phyloP scores from a whole-genome alignment of 2,329 filamentous ascomycete genomes.

The Pyricularia pennisetigena region DNA sequence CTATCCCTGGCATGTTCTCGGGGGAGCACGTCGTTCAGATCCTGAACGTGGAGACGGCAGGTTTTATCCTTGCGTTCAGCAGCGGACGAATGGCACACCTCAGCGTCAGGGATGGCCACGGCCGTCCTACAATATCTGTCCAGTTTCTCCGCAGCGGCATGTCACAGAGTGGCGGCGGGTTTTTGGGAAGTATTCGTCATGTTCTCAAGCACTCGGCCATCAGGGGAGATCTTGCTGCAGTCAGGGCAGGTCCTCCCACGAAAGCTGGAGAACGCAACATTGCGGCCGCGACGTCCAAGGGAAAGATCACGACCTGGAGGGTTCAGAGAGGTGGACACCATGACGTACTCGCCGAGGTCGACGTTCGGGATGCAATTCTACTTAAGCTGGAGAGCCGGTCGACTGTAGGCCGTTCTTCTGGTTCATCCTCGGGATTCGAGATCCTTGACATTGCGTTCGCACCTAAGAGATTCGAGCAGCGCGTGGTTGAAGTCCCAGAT shows the following conservation, averaged over 20 bases:
- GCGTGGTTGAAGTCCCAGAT: conserved; percentile 38
- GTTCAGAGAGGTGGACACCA: conserved; percentile 81
- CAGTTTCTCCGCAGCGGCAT: conserved; percentile 62
- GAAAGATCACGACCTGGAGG: conserved; percentile 76
- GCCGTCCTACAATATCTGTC: conserved; percentile 69
- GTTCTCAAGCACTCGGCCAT: conserved; percentile 61
- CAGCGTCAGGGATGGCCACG: conserved; percentile 76
- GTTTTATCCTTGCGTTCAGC: conserved; percentile 77
- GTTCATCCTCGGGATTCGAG: conserved; percentile 48
- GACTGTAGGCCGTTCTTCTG: background rate
- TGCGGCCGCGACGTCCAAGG: conserved; percentile 68
- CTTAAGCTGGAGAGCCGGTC: conserved; percentile 39
- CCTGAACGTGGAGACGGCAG: conserved; percentile 73
- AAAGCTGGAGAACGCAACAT: conserved; percentile 78
- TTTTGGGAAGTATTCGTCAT: conserved; percentile 74
- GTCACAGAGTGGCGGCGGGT: conserved; percentile 47
- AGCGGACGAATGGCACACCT: conserved; percentile 81
- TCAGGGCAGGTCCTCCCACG: conserved; percentile 61
- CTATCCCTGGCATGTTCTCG: conserved; percentile 63
- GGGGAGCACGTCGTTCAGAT: conserved; percentile 72
- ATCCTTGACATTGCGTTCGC: conserved; percentile 73
- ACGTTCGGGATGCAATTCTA: conserved; percentile 56
- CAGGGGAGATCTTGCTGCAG: conserved; percentile 70
- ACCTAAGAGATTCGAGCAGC: conserved; percentile 38
- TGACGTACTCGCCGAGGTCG: conserved; percentile 60